Conservation (phyloP, 352 stramenopile species). For the Globisporangium camurandrum region DNA sequence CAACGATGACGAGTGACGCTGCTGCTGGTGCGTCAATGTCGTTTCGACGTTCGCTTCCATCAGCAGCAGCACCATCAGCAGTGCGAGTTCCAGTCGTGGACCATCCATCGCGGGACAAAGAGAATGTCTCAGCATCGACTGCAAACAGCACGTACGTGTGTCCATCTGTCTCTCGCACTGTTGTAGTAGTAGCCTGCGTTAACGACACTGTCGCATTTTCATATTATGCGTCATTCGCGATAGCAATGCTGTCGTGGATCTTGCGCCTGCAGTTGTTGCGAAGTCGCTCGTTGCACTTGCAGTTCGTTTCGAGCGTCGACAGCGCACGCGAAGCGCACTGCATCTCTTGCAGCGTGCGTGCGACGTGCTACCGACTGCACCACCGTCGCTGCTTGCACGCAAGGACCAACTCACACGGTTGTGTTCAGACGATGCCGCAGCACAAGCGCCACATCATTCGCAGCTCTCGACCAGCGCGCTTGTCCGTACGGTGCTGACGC, state of each 20-base stretch:
- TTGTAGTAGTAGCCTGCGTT: too few relatives aligned
- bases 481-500: constrained; percentile 37
- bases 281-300: constrained; percentile 54
- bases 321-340: constrained; percentile 24
- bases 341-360: constrained; percentile 49
- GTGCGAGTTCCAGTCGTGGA: not conserved
- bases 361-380: constrained; percentile 37
- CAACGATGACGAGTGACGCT: too few relatives aligned
- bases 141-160: constrained; percentile 1
- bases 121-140: constrained; percentile 4
- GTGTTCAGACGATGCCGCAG: constrained; percentile 10
- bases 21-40: too few relatives aligned
- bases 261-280: constrained; percentile 26
- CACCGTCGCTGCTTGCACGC: constrained; percentile 36
- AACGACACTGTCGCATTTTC: too few relatives aligned
- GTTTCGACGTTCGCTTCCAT: not conserved
- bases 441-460: constrained; percentile 26
- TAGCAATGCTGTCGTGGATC: constrained; percentile 13
- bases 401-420: constrained; percentile 24
- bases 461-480: constrained; percentile 27
- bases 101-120: constrained; percentile 13
- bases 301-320: constrained; percentile 41
- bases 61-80: not conserved
- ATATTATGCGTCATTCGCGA: too few relatives aligned
- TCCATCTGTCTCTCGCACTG: too few relatives aligned